Conservation (phyloP, 2,329 filamentous ascomycete genomes). For the Colletotrichum eleusines region DNA sequence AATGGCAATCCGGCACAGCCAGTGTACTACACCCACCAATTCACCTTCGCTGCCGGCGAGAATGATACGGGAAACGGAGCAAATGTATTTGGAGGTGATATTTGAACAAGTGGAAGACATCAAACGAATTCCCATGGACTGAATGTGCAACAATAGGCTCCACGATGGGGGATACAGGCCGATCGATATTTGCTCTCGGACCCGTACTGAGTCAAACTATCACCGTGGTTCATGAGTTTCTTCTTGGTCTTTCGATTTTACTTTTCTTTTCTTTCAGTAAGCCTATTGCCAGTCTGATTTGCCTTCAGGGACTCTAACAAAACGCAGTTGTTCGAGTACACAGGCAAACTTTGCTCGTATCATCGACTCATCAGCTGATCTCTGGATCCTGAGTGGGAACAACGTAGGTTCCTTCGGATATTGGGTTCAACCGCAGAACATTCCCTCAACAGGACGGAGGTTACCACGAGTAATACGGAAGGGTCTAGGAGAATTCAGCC, state of each 20-base stretch:
- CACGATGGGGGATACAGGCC: not conserved
- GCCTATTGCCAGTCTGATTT: not conserved
- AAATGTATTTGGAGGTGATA: conserved; percentile 5
- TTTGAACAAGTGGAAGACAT: not conserved
- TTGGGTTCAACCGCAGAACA: not conserved
- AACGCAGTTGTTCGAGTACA: conserved; percentile 30
- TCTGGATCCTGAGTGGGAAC: not conserved
- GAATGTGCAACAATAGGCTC: not conserved
- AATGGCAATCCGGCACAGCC: conserved; percentile 17
- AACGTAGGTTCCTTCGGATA: not conserved
- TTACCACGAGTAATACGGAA: not conserved
- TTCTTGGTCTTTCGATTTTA: conserved; percentile 15
- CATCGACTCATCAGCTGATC: not conserved
- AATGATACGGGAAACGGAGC: not conserved
- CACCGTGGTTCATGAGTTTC: not conserved
- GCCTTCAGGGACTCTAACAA: not conserved
- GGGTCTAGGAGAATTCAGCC: not conserved
- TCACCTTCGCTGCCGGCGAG: conserved; percentile 17
- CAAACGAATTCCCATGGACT: not conserved
- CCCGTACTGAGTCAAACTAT: not conserved
- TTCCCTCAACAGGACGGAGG: not conserved
- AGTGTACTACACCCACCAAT: not conserved
- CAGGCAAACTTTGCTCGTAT: not conserved
- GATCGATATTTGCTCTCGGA: not conserved
- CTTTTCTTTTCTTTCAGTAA: conserved; percentile 17